phyloP scores from a whole-genome alignment of 2,329 filamentous ascomycete species.

The Trichothecium sympodiale region DNA sequence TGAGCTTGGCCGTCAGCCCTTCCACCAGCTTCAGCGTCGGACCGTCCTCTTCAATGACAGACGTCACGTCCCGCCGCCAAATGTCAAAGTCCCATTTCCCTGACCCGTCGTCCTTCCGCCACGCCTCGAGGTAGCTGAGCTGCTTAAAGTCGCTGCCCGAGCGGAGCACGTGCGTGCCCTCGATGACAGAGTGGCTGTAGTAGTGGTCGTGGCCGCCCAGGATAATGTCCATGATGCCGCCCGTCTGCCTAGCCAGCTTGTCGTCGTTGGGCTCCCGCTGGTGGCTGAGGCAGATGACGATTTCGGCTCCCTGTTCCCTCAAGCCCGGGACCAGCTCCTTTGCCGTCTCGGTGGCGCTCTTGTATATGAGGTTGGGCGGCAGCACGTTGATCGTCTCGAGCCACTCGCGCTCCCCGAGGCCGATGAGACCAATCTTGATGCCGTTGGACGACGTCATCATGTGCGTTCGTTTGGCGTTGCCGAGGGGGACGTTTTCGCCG shows the following conservation, averaged over 20 bases:
- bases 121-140: constrained; percentile 74
- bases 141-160: constrained; percentile 91
- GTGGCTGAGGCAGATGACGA: constrained; percentile 74
- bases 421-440: constrained; percentile 75
- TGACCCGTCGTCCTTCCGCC: constrained; percentile 35
- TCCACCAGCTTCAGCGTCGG: constrained; percentile 52
- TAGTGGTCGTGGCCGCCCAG: constrained; percentile 86
- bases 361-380: constrained; percentile 73
- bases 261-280: constrained; percentile 83
- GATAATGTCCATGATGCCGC: constrained; percentile 71
- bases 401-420: constrained; percentile 80
- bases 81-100: constrained; percentile 70
- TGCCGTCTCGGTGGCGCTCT: constrained; percentile 65
- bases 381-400: constrained; percentile 80
- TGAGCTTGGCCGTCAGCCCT: constrained; percentile 60
- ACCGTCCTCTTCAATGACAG: constrained; percentile 52
- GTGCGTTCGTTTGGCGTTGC: constrained; percentile 61
- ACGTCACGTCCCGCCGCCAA: constrained; percentile 60
- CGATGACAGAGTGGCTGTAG: constrained; percentile 67
- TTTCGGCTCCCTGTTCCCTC: constrained; percentile 66
- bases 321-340: constrained; percentile 63
- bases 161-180: constrained; percentile 72
- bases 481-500: constrained; percentile 63
- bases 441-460: constrained; percentile 75
- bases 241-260: constrained; percentile 66